Base-by-base conservation (phyloP, 148 eudicot species). In the Rhododendron ovatum region DNA sequence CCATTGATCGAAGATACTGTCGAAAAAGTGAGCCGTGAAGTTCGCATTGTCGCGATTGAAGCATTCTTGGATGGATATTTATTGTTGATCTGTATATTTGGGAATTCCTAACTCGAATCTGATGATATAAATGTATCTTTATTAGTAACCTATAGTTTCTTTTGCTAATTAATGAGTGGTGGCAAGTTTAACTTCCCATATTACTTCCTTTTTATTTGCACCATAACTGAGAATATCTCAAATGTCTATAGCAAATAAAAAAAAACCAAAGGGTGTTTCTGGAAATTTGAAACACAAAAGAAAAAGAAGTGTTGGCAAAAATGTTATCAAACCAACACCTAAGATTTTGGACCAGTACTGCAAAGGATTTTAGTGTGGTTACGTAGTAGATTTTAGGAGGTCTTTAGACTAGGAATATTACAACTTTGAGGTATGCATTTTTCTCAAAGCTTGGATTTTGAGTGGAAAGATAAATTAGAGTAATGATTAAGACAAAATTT, bases 121-220 rank as follows among this genome's bases (percentile, higher is more conserved):
- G 61, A 63, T n/a, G 48, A 12, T 45, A 73, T 85, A 76, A 61
- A 80, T 85, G 77, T 28, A 85, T 45, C 74, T 45, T 39, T 53
- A 77, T 55, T 53, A 77, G 86, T 59, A 77, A 5, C 20, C 75
- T 26, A 79, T 13, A 47, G 43, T 45, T 75, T 86, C 24, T 50
- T 78, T 59, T 4, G 41, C 11, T 28, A 45, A 17, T 78, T 28
- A 45, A 17, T 78, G 35, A 69, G 18, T 71, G 35, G 18, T 30
- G 37, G 76, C 76, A 30, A 71, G 76, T 13, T 69, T n/a, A 24
- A 63, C 13, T 26, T 67, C 35, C 4, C 35, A 28, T 63, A 28
- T 28, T 69, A 4, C 37, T 13, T 0, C 15, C 11, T 30, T 28
- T 28, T 69, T 28, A 33, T 67, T 67, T 67, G 33, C 17, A 3